phyloP scores from a whole-genome alignment of 2,329 filamentous ascomycete species.

The Ascosphaera apis region DNA sequence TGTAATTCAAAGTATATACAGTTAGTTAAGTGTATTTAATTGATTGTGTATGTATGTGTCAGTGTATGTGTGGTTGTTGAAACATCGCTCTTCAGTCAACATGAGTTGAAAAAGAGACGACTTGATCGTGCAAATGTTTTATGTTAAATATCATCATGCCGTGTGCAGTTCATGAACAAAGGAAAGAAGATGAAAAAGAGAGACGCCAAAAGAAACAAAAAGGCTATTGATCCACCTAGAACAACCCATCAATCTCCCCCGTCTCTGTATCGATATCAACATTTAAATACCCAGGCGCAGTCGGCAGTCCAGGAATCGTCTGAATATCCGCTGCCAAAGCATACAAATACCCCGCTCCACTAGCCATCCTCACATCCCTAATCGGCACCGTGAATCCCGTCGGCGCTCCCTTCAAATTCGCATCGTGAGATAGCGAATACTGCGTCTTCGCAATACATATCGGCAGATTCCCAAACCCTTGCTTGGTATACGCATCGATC shows the following conservation, averaged over 20 bases:
- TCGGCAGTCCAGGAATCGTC: slow-evolving; percentile 88
- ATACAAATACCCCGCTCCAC: slow-evolving; percentile 84
- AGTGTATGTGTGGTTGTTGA: too few species aligned
- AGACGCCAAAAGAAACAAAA: background rate
- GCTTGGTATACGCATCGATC: slow-evolving; percentile 79
- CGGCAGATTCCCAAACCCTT: slow-evolving; percentile 78
- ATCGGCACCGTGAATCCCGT: slow-evolving; percentile 89
- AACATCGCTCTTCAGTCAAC: too few species aligned
- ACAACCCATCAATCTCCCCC: slow-evolving; percentile 72
- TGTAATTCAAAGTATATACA: too few species aligned
- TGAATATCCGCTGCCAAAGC: slow-evolving; percentile 93
- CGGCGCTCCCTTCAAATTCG: slow-evolving; percentile 80
- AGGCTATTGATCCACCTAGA: slow-evolving; percentile 25
- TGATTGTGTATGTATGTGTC: too few species aligned
- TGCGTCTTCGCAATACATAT: slow-evolving; percentile 98
- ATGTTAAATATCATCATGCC: background rate
- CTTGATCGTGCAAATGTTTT: too few species aligned
- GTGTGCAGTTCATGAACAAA: background rate
- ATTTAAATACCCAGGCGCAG: slow-evolving; percentile 84
- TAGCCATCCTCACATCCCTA: slow-evolving; percentile 77
- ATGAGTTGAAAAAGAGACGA: too few species aligned
- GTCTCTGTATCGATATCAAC: slow-evolving; percentile 64
- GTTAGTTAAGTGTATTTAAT: too few species aligned
- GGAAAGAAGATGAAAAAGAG: background rate
- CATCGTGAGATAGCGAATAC: slow-evolving; percentile 86